A percentile compares a stretch with the other conserved stretches of the same genome.
Evolutionary conservation across 176 grass and related monocot genomes (phyloP).

Genomic region (Oryza rufipogon): DNA sequence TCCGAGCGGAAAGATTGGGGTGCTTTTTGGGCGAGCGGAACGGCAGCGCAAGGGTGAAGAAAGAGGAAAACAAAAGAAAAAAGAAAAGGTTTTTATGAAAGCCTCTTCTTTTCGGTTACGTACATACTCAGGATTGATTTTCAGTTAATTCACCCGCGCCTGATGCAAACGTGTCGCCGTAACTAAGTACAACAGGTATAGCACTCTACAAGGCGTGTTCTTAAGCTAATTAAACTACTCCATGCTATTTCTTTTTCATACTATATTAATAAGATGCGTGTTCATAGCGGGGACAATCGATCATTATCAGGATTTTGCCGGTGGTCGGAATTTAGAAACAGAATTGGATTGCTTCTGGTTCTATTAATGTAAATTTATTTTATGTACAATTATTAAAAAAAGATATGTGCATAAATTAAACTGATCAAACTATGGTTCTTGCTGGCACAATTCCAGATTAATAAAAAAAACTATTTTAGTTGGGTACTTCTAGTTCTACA

Average conservation of each 20-base stretch:
- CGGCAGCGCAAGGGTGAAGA: neutral
- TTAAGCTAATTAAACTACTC: neutral
- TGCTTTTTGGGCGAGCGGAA: slow-evolving; percentile 17
- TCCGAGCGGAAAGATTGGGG: slow-evolving; percentile 4
- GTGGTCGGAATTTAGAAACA: too few species aligned
- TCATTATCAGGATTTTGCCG: too few species aligned
- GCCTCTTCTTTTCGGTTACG: slow-evolving; percentile 12
- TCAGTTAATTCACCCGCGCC: slow-evolving; percentile 7
- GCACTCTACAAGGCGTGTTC: neutral
- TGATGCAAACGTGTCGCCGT: neutral
- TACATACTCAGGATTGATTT: neutral
- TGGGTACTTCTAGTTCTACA: too few species aligned
- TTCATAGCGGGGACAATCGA: too few species aligned
- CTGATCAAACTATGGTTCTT: too few species aligned
- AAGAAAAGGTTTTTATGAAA: neutral
- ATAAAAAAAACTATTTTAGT: too few species aligned
- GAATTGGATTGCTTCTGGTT: too few species aligned
- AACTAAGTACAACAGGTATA: neutral
- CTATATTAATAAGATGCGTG: neutral
- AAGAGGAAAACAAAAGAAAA: slow-evolving; percentile 1
- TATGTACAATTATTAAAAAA: too few species aligned
- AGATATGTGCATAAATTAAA: too few species aligned
- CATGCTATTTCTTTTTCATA: neutral
- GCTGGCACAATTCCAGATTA: too few species aligned
- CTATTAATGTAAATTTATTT: too few species aligned